A percentile compares a stretch with the other conserved stretches of the same genome.
These are phyloP conservation scores for Globisporangium nagaii DNA, from an alignment of 352 stramenopile species.

Conservation along the genomic window DNA sequence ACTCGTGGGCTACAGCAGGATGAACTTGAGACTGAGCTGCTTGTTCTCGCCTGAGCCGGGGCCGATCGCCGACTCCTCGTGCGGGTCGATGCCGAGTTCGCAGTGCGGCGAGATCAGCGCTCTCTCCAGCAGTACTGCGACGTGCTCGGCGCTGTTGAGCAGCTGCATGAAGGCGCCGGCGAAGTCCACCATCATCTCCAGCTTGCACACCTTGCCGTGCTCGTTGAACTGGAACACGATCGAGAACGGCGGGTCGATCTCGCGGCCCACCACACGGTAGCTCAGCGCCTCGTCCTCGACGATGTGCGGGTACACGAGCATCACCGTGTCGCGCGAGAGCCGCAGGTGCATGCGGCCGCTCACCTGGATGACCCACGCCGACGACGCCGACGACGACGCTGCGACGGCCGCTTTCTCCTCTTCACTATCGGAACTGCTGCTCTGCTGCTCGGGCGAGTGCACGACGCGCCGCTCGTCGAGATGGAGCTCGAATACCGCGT, in stretches of 20 bases:
- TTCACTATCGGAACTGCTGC: slow-evolving; percentile 1
- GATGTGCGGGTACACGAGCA: slow-evolving; percentile 67
- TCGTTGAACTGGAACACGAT: slow-evolving; percentile 53
- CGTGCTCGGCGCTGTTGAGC: slow-evolving; percentile 25
- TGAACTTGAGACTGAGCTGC: slow-evolving; percentile 69
- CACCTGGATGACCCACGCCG: slow-evolving; percentile 27
- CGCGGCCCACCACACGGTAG: slow-evolving; percentile 46
- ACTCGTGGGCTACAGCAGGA: slow-evolving; percentile 65
- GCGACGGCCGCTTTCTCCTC: not conserved
- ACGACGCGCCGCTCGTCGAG: slow-evolving; percentile 16
- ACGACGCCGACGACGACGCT: not conserved
- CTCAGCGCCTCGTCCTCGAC: slow-evolving; percentile 45
- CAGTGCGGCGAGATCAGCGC: slow-evolving; percentile 52
- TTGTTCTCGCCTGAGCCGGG: slow-evolving; percentile 39
- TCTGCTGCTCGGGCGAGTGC: slow-evolving; percentile 13
- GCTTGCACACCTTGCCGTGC: slow-evolving; percentile 37
- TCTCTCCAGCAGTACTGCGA: slow-evolving; percentile 26
- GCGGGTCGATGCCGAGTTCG: slow-evolving; percentile 53
- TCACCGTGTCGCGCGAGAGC: slow-evolving; percentile 59
- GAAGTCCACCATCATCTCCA: slow-evolving; percentile 59
- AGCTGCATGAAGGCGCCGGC: slow-evolving; percentile 42
- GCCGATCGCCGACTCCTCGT: slow-evolving; percentile 26
- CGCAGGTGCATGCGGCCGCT: slow-evolving; percentile 35
- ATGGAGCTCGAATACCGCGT: slow-evolving; percentile 42
- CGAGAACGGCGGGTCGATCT: slow-evolving; percentile 47